These are phyloP conservation scores for Yamadazyma friedrichii DNA, from an alignment of 1,139 yeast genomes.

Conservation along the genomic window DNA sequence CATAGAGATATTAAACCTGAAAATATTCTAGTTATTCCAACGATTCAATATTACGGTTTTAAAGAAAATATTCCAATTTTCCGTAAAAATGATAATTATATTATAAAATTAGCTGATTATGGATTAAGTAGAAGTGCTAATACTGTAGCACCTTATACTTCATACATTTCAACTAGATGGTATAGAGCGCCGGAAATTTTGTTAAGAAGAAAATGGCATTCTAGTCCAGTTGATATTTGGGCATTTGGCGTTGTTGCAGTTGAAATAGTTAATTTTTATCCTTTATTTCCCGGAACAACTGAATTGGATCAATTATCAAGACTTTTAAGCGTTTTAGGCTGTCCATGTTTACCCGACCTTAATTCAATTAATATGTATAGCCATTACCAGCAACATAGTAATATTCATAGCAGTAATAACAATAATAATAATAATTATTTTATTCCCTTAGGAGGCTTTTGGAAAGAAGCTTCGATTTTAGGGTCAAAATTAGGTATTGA, in stretches of 20 bases:
- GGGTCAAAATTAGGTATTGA: conserved; percentile 52
- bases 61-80: conserved; percentile 38
- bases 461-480: conserved; percentile 59
- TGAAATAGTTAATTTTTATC: conserved; percentile 73
- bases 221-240: conserved; percentile 88
- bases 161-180: conserved; percentile 94
- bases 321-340: conserved; percentile 67
- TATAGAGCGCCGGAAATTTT: conserved; percentile 92
- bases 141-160: conserved; percentile 58
- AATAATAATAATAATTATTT: conserved; percentile 16
- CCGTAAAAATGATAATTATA: conserved; percentile 47
- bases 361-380: neutral
- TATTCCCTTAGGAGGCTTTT: conserved; percentile 60
- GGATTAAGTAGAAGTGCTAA: conserved; percentile 75
- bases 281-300: conserved; percentile 80
- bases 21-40: conserved; percentile 70
- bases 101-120: conserved; percentile 85
- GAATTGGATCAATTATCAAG: conserved; percentile 76
- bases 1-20: conserved; percentile 85
- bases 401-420: neutral
- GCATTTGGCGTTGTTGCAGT: conserved; percentile 87
- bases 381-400: conserved; percentile 1
- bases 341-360: conserved; percentile 43
- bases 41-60: conserved; percentile 52
- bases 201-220: conserved; percentile 62